Percentiles rank a stretch among this genome's conserved stretches.
Conservation (phyloP, 1,284 basidiomycete species). For the Microbotryum violaceum region DNA sequence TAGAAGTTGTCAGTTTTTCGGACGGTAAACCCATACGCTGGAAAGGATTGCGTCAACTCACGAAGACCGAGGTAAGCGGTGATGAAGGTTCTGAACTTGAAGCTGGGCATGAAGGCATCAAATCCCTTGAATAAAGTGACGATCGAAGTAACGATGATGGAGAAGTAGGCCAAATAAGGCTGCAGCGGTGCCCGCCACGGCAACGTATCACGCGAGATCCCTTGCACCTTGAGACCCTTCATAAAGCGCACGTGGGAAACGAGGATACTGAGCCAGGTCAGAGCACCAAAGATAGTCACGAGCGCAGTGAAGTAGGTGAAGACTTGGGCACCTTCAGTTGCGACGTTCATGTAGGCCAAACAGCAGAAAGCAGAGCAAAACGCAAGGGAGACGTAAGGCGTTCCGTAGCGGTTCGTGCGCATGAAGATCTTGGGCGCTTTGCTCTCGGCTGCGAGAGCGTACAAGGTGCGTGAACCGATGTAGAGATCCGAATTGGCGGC, state of each 20-base stretch:
- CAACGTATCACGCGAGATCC: constrained; percentile 54
- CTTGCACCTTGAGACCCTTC: constrained; percentile 59
- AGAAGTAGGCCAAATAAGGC: constrained; percentile 49
- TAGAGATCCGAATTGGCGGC: constrained; percentile 75
- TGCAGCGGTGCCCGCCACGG: constrained; percentile 62
- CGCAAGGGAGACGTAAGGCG: constrained; percentile 44
- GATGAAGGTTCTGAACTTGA: constrained; percentile 53
- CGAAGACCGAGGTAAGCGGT: constrained; percentile 46
- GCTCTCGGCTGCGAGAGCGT: constrained; percentile 63
- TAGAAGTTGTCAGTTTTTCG: background rate
- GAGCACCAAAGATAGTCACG: constrained; percentile 16
- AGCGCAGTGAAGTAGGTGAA: constrained; percentile 59
- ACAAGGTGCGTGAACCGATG: constrained; percentile 69
- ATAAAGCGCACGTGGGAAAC: constrained; percentile 64
- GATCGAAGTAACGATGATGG: constrained; percentile 52
- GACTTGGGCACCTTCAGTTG: constrained; percentile 41
- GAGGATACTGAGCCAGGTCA: constrained; percentile 52
- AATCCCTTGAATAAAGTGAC: constrained; percentile 58
- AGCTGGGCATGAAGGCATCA: constrained; percentile 56
- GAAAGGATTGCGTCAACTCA: constrained; percentile 47
- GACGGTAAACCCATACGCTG: too few species aligned
- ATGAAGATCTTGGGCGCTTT: constrained; percentile 56
- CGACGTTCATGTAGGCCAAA: constrained; percentile 41
- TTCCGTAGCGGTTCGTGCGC: constrained; percentile 46
- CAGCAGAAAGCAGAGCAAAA: constrained; percentile 39